Conservation (phyloP, 1,139 yeast genomes). For the Spencermartinsiella ligniputridi region DNA sequence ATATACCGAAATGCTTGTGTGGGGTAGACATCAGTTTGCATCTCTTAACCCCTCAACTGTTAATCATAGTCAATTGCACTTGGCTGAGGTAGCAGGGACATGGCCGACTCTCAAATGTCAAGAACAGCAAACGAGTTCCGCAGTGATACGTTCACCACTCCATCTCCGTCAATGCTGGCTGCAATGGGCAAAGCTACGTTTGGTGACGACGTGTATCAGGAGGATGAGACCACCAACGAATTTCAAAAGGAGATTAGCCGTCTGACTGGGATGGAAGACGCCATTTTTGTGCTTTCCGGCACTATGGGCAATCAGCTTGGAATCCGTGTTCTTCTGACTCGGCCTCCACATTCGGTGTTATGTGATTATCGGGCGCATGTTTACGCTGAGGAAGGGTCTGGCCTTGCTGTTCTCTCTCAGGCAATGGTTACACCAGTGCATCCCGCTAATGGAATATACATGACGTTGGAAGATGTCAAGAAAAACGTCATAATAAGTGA, state of each 20-base stretch:
- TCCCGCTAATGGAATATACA: slow-evolving; percentile 67
- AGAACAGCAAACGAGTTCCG: slow-evolving; percentile 1
- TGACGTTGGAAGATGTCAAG: slow-evolving; percentile 76
- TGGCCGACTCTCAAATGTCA: not conserved
- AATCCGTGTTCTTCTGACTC: slow-evolving; percentile 66
- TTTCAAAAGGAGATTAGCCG: slow-evolving; percentile 64
- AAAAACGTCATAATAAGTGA: slow-evolving; percentile 65
- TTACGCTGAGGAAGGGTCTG: slow-evolving; percentile 82
- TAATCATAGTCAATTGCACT: no score
- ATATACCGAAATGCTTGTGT: no score
- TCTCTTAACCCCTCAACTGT: no score
- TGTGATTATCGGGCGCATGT: slow-evolving; percentile 88
- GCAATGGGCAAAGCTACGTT: slow-evolving; percentile 57
- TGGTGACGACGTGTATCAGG: slow-evolving; percentile 89
- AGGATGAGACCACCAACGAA: slow-evolving; percentile 64
- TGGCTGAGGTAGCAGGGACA: no score
- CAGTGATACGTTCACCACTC: slow-evolving; percentile 89
- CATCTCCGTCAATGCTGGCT: slow-evolving; percentile 69
- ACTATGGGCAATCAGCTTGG: slow-evolving; percentile 90
- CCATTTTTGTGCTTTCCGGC: slow-evolving; percentile 81
- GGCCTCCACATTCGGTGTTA: slow-evolving; percentile 81
- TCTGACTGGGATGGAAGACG: slow-evolving; percentile 79
- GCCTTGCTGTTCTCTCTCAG: slow-evolving; percentile 84
- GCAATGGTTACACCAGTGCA: slow-evolving; percentile 86
- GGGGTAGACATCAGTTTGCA: no score